phyloP scores from a whole-genome alignment of 805 yeast species.

The Schizosaccharomyces lindneri region DNA sequence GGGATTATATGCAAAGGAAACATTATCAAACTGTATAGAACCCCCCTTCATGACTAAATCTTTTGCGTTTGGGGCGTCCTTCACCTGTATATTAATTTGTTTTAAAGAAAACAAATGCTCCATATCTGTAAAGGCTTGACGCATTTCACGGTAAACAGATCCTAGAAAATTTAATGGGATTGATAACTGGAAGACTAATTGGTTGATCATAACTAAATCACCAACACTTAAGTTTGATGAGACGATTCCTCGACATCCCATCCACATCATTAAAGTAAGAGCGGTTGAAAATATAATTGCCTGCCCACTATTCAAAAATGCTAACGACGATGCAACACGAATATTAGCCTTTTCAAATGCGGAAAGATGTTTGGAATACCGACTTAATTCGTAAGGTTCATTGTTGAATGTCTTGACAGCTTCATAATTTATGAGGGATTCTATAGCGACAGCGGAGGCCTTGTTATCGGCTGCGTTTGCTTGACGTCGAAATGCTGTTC shows the following conservation, averaged over 20 bases:
- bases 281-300: slow-evolving; percentile 63
- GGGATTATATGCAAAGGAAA: slow-evolving; percentile 43
- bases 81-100: slow-evolving; percentile 40
- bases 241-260: slow-evolving; percentile 74
- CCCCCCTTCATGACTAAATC: slow-evolving; percentile 23
- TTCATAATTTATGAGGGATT: slow-evolving; percentile 80
- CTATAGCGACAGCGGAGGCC: slow-evolving; percentile 87
- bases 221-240: slow-evolving; percentile 69
- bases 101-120: slow-evolving; percentile 77
- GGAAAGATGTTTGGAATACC: slow-evolving; percentile 51
- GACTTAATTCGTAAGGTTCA: slow-evolving; percentile 52
- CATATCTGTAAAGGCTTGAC: slow-evolving; percentile 86
- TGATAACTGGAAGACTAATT: slow-evolving; percentile 80
- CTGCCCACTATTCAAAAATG: slow-evolving; percentile 55
- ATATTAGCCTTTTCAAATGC: slow-evolving; percentile 47
- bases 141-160: slow-evolving; percentile 80
- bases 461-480: slow-evolving; percentile 85
- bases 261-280: slow-evolving; percentile 87
- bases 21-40: slow-evolving; percentile 28
- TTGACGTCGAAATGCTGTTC: slow-evolving; percentile 69
- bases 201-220: slow-evolving; percentile 81
- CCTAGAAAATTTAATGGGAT: slow-evolving; percentile 90
- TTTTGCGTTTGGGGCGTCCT: slow-evolving; percentile 36
- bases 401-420: slow-evolving; percentile 87
- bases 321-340: slow-evolving; percentile 53